Base-by-base conservation (phyloP, 441 rosid species). In the Croton laevigatus region DNA sequence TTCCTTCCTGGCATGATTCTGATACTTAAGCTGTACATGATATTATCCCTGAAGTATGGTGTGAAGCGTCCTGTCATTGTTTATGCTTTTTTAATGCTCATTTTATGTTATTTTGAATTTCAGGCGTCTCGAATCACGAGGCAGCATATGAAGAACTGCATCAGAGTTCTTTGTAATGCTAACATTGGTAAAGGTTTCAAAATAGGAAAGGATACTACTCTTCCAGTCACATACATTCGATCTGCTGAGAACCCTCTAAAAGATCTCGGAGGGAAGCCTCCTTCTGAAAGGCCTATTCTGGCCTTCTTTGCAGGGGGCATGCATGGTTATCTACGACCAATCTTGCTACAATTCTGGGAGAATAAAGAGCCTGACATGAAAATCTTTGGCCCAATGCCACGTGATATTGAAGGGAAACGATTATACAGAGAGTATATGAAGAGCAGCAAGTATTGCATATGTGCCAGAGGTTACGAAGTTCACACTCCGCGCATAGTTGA, bases 271-370 rank as follows among this genome's bases (percentile, higher is more conserved):
- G 98, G 96, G 16, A 89, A 79, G 71, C 70, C 86, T 75, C 81
- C 92, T 36, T 84, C 80, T 0, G 86, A 88, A 52, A 84, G 98
- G 62, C 73, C 75, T 66, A 73, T 80, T 48, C 91, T 94, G 54
- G 95, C 97, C 68, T 94, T 94, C 80, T 91, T 91, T 74, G 98
- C 97, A 3, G 97, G 98, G 60, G 82, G 91, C 60, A 87, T 86
- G 89, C 97, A 94, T 0, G 95, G 98, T 38, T 89, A 90, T 82
- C 86, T 94, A 37, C 88, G 92, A 42, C 91, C 94, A 0, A 77
- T 85, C 59, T 78, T 90, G 40, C 81, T 83, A 19, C 81, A 77
- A 58, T 75, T 73, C 72, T 94, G 98, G 98, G 95, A 84, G 78
- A 85, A 85, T 67, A 91, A 86, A 80, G 83, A 82, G 70, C 71